Percentiles rank a stretch among this genome's conserved stretches.
phyloP scores from a whole-genome alignment of 2,329 filamentous ascomycete species.

The Calonectria naviculata region DNA sequence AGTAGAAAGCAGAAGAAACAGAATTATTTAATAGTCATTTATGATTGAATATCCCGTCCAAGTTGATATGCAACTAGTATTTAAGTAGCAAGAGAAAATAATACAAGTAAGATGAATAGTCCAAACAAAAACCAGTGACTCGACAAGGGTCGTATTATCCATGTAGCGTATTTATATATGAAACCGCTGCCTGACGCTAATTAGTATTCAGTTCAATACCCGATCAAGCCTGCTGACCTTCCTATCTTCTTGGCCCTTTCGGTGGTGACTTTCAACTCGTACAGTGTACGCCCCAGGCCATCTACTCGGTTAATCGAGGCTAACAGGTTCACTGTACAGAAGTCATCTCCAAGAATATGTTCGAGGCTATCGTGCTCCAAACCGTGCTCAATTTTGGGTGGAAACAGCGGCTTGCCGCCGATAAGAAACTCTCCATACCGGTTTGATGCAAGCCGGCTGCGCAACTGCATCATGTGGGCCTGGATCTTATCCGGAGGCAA shows the following conservation, averaged over 20 bases:
- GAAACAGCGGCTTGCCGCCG: conserved; percentile 28
- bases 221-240: neutral
- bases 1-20: neutral
- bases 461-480: conserved; percentile 22
- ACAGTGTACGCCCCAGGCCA: conserved; percentile 29
- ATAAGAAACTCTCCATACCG: conserved; percentile 1
- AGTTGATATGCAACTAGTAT: too few relatives aligned
- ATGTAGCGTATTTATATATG: too few relatives aligned
- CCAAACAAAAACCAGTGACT: too few relatives aligned
- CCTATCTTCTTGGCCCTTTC: neutral
- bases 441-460: conserved; percentile 10
- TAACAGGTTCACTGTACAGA: conserved; percentile 4
- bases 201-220: too few relatives aligned
- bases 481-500: conserved; percentile 26
- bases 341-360: conserved; percentile 4
- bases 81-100: too few relatives aligned
- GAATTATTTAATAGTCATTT: too few relatives aligned
- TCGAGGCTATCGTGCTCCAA: conserved; percentile 25
- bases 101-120: too few relatives aligned
- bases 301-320: conserved; percentile 17
- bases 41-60: too few relatives aligned
- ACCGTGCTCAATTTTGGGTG: neutral
- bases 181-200: too few relatives aligned
- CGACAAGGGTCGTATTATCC: too few relatives aligned
- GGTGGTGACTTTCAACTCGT: conserved; percentile 28